These are phyloP conservation scores for Diplocarpon mali DNA, from an alignment of 2,329 filamentous ascomycete species.

Conservation along the genomic window DNA sequence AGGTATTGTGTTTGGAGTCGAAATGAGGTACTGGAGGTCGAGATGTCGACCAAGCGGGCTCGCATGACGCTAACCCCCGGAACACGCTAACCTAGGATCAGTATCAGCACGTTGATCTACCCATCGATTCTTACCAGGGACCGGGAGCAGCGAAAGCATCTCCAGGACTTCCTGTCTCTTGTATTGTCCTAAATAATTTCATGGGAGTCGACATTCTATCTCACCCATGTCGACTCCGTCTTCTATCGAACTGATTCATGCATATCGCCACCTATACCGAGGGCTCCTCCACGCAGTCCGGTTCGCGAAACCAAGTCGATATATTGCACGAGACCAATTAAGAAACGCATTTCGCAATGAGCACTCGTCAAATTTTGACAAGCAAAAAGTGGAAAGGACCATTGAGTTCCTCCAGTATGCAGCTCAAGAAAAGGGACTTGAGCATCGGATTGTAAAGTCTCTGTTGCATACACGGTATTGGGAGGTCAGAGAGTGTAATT, in stretches of 20 bases:
- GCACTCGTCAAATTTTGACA: slow-evolving; percentile 35
- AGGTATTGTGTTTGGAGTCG: background rate
- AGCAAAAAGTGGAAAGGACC: slow-evolving; percentile 48
- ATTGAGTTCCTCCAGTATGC: slow-evolving; percentile 60
- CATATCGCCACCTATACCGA: slow-evolving; percentile 62
- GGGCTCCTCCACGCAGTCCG: slow-evolving; percentile 58
- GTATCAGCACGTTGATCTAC: no score
- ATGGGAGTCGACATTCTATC: no score
- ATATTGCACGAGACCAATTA: slow-evolving; percentile 46
- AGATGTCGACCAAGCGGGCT: slow-evolving; percentile 1
- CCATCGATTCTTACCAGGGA: no score
- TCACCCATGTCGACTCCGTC: background rate
- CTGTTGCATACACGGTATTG: slow-evolving; percentile 38
- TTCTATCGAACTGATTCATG: slow-evolving; percentile 37
- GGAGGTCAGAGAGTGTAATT: slow-evolving; percentile 3
- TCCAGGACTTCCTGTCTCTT: no score
- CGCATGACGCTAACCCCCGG: slow-evolving; percentile 7
- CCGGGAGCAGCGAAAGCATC: no score
- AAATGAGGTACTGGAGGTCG: background rate
- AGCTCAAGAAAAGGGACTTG: slow-evolving; percentile 49
- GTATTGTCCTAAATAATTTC: no score
- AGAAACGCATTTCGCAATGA: slow-evolving; percentile 46
- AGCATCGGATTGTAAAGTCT: slow-evolving; percentile 64
- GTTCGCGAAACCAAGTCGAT: slow-evolving; percentile 58
- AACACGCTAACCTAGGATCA: background rate